Base-by-base conservation (phyloP, 2,329 filamentous ascomycete genomes). In the Diplodia sapinea region DNA sequence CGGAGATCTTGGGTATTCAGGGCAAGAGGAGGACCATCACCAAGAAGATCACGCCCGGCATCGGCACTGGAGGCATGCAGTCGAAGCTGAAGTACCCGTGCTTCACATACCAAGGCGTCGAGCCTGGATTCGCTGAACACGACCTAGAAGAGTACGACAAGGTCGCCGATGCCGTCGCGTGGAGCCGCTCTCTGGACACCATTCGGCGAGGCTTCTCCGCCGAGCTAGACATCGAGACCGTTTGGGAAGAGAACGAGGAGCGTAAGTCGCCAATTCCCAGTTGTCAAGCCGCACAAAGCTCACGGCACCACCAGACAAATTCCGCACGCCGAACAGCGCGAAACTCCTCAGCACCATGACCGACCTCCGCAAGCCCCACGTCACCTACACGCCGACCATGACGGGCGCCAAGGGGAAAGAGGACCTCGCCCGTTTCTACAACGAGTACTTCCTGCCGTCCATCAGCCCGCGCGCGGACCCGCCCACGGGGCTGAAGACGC, bases 101-200 rank as follows among this genome's bases (percentile, higher is more conserved):
- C 4, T 88, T 84, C 73, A 82, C 82, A 0, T 90, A 90, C 71
- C 81, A 83, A 12, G 81, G 83, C 69, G 86, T 79, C 0, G 79
- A 87, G 62, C 79, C 87, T 0, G 91, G 91, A 0, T 93, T 94
- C 70, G 91, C 91, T 0, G 90, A 93, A 77, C 83, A 85, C 23
- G 87, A 92, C 67, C 76, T 91, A 38, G 88, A 91, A 2, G 86
- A 90, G 70, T 93, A 88, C 72, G 85, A 92, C 70, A 81, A 84
- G 11, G 81, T 91, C 3, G 85, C 85, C 0, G 86, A 89, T 1
- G 84, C 85, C n/a, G 73, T 93, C 23, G 89, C 91, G 0, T 93
- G 89, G 85, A 87, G 84, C n/a, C 83, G 91, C 8, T 89, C 87
- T 43, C 73, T 94, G 68, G 81, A 82, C 1, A 78, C 82, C 0